Evolutionary conservation across 805 yeast species (phyloP).

Genomic region (Ogataea nitratoaversa): DNA sequence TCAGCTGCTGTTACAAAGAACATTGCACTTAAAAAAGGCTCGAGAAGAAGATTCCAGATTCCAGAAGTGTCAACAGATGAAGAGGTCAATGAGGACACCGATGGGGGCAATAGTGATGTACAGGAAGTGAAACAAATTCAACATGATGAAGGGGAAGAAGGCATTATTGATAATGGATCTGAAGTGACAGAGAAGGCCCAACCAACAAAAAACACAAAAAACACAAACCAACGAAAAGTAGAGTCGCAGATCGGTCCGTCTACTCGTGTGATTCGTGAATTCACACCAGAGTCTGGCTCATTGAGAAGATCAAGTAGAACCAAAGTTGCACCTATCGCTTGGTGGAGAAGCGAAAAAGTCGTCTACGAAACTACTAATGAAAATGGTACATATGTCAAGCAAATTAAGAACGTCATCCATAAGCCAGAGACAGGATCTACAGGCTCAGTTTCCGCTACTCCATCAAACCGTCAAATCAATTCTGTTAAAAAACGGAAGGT

Average conservation of each 20-base stretch:
- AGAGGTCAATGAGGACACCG: constrained; percentile 1
- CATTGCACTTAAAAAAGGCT: constrained; percentile 23
- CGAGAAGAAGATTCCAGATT: constrained; percentile 12
- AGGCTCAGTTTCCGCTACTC: too few relatives aligned
- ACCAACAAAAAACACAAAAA: constrained; percentile 6
- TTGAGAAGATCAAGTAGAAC: constrained; percentile 63
- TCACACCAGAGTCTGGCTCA: too few relatives aligned
- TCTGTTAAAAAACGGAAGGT: neutral
- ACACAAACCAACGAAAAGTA: neutral
- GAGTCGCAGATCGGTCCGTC: too few relatives aligned
- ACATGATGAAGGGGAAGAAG: constrained; percentile 2
- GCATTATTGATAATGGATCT: constrained; percentile 11
- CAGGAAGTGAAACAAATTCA: neutral
- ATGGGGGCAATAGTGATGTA: constrained; percentile 3
- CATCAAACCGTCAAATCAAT: too few relatives aligned
- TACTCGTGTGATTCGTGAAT: too few relatives aligned
- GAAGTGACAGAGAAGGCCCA: constrained; percentile 6
- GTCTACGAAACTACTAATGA: constrained; percentile 47
- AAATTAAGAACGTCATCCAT: constrained; percentile 56
- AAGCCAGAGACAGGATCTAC: constrained; percentile 25
- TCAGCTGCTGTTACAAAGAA: constrained; percentile 24
- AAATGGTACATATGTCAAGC: constrained; percentile 49
- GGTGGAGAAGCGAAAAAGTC: constrained; percentile 79
- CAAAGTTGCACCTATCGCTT: constrained; percentile 67
- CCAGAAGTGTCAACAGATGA: constrained; percentile 8